phyloP scores from a whole-genome alignment of 371 early-diverging fungal genomes.

The Mucor ambiguus region DNA sequence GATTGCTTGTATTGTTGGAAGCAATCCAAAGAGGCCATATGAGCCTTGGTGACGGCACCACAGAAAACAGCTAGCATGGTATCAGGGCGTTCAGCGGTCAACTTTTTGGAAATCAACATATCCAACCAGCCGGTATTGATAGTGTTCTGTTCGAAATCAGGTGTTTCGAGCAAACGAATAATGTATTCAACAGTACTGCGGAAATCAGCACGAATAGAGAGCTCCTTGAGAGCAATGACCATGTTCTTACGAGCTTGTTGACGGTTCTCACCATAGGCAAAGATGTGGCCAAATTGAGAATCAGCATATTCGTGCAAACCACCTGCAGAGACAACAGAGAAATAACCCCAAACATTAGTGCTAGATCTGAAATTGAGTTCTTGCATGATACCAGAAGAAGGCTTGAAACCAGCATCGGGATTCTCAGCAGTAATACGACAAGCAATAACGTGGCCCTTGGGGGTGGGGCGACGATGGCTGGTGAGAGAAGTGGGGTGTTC shows the following conservation, averaged over 20 bases:
- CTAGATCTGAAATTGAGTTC: constrained; percentile 95
- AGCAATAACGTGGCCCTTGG: constrained; percentile 98
- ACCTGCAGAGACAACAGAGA: constrained; percentile 93
- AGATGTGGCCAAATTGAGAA: constrained; percentile 99
- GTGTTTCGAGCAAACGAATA: constrained; percentile 90
- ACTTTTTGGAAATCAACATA: constrained; percentile 84
- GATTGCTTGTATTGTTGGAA: constrained; percentile 76
- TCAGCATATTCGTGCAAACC: constrained; percentile 98
- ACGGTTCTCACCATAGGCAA: constrained; percentile 96
- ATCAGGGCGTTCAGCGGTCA: constrained; percentile 93
- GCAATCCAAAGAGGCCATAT: constrained; percentile 61
- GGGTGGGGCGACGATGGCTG: constrained; percentile 88
- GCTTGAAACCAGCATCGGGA: constrained; percentile 98
- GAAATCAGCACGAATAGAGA: constrained; percentile 98
- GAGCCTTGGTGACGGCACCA: constrained; percentile 91
- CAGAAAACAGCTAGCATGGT: constrained; percentile 87
- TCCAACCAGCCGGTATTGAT: constrained; percentile 98
- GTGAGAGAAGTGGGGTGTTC: constrained; percentile 70
- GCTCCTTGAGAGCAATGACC: constrained; percentile 96
- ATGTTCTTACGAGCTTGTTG: constrained; percentile 94
- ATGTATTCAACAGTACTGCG: constrained; percentile 98
- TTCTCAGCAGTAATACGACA: constrained; percentile 99
- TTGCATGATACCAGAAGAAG: constrained; percentile 93
- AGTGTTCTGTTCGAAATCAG: constrained; percentile 86
- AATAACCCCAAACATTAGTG: constrained; percentile 98